phyloP scores from a whole-genome alignment of 2,329 filamentous ascomycete genomes.

The Coniochaeta ligniaria region DNA sequence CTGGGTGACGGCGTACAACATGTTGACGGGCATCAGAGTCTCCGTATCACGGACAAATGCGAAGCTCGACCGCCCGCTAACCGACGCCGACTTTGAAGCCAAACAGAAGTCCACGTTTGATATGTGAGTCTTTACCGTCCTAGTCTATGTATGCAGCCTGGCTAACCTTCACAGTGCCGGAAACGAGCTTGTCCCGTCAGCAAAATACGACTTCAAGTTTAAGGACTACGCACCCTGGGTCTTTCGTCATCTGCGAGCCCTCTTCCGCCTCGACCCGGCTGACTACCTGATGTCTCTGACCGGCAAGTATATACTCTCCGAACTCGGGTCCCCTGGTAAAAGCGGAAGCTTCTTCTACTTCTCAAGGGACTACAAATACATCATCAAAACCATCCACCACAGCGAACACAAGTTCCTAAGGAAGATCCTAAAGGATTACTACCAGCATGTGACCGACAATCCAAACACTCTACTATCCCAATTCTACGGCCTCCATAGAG shows the following conservation, averaged over 20 bases:
- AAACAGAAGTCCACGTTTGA: conserved; percentile 99
- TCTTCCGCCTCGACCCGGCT: conserved; percentile 88
- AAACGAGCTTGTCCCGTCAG: conserved; percentile 93
- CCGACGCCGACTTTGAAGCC: conserved; percentile 84
- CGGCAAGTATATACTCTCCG: conserved; percentile 96
- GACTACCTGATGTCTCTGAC: conserved; percentile 98
- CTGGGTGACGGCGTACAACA: conserved; percentile 98
- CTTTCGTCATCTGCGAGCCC: conserved; percentile 81
- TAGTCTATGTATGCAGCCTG: background rate
- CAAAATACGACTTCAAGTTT: conserved; percentile 99
- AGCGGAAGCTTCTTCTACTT: conserved; percentile 99
- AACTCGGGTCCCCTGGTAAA: conserved; percentile 94
- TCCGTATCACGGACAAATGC: conserved; percentile 94
- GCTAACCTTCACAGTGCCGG: conserved; percentile 59
- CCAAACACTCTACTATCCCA: conserved; percentile 96
- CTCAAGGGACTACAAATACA: conserved; percentile 98
- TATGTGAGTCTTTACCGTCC: conserved; percentile 58
- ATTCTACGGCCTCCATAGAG: conserved; percentile 93
- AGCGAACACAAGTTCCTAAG: conserved; percentile 83
- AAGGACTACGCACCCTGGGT: conserved; percentile 99
- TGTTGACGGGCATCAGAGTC: conserved; percentile 97
- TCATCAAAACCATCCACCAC: conserved; percentile 99
- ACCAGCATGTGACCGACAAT: conserved; percentile 84
- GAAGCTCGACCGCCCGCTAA: conserved; percentile 86
- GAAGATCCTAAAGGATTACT: conserved; percentile 85